Conservation (phyloP, 176 grass and related monocot species). For the Oryza brachyantha region DNA sequence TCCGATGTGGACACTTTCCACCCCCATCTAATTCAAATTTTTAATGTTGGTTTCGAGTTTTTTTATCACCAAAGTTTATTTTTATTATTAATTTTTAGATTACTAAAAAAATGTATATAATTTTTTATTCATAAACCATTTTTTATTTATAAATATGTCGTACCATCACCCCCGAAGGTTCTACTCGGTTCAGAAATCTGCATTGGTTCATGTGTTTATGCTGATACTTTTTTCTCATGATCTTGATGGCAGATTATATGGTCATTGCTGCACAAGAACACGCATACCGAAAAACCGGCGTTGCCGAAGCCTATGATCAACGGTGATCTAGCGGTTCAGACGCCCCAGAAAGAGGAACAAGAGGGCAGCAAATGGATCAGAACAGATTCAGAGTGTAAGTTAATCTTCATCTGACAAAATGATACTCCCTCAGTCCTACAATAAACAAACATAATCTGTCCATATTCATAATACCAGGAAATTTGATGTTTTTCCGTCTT, state of each 20-base stretch:
- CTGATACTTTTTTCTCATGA: background rate
- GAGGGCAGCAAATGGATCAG: slow-evolving; percentile 62
- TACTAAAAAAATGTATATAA: no score
- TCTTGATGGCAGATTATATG: slow-evolving; percentile 36
- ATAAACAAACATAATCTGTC: no score
- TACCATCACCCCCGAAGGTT: no score
- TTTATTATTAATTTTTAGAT: no score
- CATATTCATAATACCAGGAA: no score
- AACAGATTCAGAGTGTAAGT: slow-evolving; percentile 93
- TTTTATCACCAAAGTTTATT: no score
- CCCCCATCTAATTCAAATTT: no score
- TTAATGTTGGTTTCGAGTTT: no score
- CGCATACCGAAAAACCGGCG: background rate
- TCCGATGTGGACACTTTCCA: no score
- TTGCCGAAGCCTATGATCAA: slow-evolving; percentile 4
- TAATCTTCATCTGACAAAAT: background rate
- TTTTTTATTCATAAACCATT: no score
- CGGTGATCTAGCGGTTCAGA: slow-evolving; percentile 17
- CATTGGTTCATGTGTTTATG: background rate
- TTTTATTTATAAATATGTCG: no score
- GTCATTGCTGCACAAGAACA: slow-evolving; percentile 36
- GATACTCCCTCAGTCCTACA: no score
- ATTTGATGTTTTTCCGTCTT: background rate
- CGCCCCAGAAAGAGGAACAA: slow-evolving; percentile 22
- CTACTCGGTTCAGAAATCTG: background rate